Conservation (phyloP, 495 filamentous ascomycete genomes). For the Cladorrhinum samala region DNA sequence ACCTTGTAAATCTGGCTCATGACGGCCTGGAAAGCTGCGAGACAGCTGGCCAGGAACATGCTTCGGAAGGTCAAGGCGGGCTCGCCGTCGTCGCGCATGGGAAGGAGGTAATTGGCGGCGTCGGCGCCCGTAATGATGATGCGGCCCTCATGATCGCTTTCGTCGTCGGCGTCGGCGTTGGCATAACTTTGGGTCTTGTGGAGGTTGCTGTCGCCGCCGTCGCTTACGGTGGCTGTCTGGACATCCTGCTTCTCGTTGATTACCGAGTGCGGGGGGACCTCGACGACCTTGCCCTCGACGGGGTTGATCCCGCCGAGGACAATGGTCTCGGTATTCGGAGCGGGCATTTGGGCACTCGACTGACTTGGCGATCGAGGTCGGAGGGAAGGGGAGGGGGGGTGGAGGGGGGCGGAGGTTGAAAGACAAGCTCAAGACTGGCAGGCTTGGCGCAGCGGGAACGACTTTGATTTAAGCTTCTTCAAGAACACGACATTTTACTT, state of each 20-base stretch:
- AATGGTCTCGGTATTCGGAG: background rate
- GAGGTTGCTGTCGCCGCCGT: background rate
- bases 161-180: conserved; percentile 25
- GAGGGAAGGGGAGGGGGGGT: too few relatives aligned
- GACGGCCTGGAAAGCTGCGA: conserved; percentile 43
- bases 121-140: conserved; percentile 25
- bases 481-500: too few relatives aligned
- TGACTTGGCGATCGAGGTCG: too few relatives aligned
- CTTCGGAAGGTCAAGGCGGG: conserved; percentile 41
- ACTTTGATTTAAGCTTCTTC: background rate
- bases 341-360: too few relatives aligned
- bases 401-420: background rate
- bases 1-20: conserved; percentile 45
- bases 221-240: too few relatives aligned
- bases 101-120: conserved; percentile 27
- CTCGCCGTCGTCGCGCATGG: conserved; percentile 42
- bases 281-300: conserved; percentile 10
- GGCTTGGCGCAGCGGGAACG: background rate
- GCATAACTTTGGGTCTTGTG: background rate
- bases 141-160: conserved; percentile 19
- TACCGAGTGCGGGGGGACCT: conserved; percentile 7
- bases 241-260: conserved; percentile 17
- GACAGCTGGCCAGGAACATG: conserved; percentile 36
- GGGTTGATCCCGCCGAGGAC: conserved; percentile 15
- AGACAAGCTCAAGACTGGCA: background rate